These are phyloP conservation scores for Suhomyces wounanorum DNA, from an alignment of 1,139 yeast species.

Conservation along the genomic window DNA sequence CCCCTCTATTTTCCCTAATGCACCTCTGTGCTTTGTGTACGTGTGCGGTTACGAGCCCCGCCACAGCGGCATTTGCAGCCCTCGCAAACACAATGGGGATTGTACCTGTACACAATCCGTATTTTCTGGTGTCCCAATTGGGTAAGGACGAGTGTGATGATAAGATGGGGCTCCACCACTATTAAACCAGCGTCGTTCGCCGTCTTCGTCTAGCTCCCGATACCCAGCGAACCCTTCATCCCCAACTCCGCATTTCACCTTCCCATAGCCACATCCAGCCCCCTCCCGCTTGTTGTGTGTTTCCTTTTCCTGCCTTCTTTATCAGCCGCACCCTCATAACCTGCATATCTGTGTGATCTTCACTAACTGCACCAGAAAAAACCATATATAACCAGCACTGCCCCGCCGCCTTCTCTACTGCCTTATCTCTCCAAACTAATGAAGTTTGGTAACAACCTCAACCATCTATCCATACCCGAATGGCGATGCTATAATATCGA, in stretches of 20 bases:
- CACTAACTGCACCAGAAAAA: neutral
- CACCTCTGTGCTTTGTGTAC: too few relatives aligned
- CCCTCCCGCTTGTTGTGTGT: neutral
- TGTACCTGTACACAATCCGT: neutral
- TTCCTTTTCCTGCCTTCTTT: neutral
- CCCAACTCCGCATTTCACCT: neutral
- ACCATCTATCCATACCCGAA: slow-evolving; percentile 77
- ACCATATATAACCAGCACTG: slow-evolving; percentile 1
- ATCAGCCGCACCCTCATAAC: neutral
- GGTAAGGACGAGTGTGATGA: slow-evolving; percentile 10
- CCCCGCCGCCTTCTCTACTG: neutral
- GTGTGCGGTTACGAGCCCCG: too few relatives aligned
- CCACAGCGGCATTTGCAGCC: too few relatives aligned
- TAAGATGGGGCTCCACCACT: neutral
- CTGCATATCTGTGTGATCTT: neutral
- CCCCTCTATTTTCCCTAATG: too few relatives aligned
- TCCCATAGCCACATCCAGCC: neutral
- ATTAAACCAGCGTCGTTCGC: neutral
- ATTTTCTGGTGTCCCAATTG: neutral
- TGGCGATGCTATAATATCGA: slow-evolving; percentile 85
- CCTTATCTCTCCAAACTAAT: slow-evolving; percentile 37
- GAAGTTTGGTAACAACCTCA: slow-evolving; percentile 85
- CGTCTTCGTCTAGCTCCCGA: neutral
- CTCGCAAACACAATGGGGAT: neutral
- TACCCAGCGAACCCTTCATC: neutral